Evolutionary conservation across 1,139 yeast species (phyloP).

Genomic region (Debaryomyces nepalensis): DNA sequence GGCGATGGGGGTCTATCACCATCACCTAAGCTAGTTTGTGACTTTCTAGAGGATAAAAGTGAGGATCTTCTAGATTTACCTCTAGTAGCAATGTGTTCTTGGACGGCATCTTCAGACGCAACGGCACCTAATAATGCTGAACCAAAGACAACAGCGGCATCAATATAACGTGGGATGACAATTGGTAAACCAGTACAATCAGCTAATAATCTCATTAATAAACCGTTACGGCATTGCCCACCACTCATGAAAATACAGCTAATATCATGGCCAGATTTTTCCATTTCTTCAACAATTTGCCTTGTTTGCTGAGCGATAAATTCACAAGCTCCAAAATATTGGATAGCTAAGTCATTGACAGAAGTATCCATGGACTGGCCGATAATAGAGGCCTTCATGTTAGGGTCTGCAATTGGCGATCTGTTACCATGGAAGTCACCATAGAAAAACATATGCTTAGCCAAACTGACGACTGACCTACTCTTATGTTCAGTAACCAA

Average conservation of each 20-base stretch:
- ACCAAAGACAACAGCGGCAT: conserved; percentile 96
- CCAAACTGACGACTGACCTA: conserved; percentile 78
- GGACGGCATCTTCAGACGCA: conserved; percentile 70
- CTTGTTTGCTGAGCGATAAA: conserved; percentile 97
- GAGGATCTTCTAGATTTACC: conserved; percentile 48
- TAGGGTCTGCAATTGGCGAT: conserved; percentile 93
- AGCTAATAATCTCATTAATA: conserved; percentile 86
- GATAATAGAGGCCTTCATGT: conserved; percentile 90
- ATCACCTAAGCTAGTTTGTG: conserved; percentile 27
- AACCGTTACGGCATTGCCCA: conserved; percentile 92
- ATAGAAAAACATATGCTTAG: conserved; percentile 85
- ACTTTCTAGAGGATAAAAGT: conserved; percentile 36
- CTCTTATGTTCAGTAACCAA: conserved; percentile 58
- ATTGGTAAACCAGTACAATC: conserved; percentile 94
- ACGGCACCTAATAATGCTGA: conserved; percentile 93
- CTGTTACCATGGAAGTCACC: conserved; percentile 98
- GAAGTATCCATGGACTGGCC: conserved; percentile 93
- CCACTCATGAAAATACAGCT: conserved; percentile 87
- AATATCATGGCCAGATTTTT: conserved; percentile 75
- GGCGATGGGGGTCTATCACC: conserved; percentile 57
- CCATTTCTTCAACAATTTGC: conserved; percentile 88
- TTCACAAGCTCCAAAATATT: conserved; percentile 92
- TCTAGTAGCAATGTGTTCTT: conserved; percentile 37
- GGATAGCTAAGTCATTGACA: conserved; percentile 79
- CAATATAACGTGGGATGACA: conserved; percentile 90